Evolutionary conservation across 2,329 filamentous ascomycete species (phyloP).

Genomic region (Chrysoporthe puriensis): DNA sequence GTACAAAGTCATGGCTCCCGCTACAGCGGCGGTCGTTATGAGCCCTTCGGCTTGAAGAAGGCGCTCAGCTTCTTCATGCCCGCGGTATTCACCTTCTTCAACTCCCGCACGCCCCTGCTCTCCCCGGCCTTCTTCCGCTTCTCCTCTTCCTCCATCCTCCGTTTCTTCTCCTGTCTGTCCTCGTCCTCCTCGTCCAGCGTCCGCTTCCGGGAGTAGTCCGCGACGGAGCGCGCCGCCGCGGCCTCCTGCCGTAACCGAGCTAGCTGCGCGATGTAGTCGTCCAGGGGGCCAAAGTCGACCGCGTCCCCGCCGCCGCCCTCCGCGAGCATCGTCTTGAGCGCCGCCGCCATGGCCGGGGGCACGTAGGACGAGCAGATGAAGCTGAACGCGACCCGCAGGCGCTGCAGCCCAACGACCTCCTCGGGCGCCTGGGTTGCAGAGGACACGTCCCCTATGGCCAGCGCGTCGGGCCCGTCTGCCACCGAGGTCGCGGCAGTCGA

Average conservation of each 20-base stretch:
- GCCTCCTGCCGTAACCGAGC: conserved; percentile 72
- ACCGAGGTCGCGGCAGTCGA: conserved; percentile 53
- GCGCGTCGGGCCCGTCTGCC: conserved; percentile 36
- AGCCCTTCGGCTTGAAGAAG: conserved; percentile 69
- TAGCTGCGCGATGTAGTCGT: conserved; percentile 70
- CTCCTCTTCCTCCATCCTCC: conserved; percentile 86
- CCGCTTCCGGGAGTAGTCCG: conserved; percentile 74
- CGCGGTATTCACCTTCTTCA: conserved; percentile 86
- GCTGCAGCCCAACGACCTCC: conserved; percentile 62
- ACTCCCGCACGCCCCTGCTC: conserved; percentile 74
- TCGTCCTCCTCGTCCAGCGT: conserved; percentile 68
- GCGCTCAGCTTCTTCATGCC: conserved; percentile 98
- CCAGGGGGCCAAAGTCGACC: conserved; percentile 71
- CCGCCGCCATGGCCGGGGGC: conserved; percentile 45
- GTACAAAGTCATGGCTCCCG: conserved; percentile 2
- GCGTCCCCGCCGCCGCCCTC: conserved; percentile 29
- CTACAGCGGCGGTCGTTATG: conserved; percentile 14
- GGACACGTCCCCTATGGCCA: conserved; percentile 35
- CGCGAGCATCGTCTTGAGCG: conserved; percentile 47
- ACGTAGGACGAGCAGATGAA: conserved; percentile 69
- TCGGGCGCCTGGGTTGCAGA: conserved; percentile 51
- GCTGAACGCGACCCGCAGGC: conserved; percentile 64
- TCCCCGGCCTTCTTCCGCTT: conserved; percentile 76
- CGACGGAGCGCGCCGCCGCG: conserved; percentile 66
- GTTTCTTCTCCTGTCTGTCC: conserved; percentile 76